A percentile compares a stretch with the other conserved stretches of the same genome.
Evolutionary conservation across 768 basidiomycete species (phyloP).

Genomic region (Kwoniella sp.): DNA sequence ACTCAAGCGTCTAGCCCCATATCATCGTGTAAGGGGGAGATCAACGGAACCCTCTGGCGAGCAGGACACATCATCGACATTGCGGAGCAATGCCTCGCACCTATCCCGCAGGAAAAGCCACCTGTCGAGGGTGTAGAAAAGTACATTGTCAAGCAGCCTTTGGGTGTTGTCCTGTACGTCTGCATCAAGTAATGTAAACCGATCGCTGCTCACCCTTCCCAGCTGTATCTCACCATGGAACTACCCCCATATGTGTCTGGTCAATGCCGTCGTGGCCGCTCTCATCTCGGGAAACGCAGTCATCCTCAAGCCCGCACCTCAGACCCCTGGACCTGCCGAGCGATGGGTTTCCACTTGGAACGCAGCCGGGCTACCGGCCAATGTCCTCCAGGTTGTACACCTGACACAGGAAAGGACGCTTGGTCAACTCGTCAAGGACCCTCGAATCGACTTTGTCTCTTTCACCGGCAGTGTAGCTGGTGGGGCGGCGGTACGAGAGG

Average conservation of each 20-base stretch:
- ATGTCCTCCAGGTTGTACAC: constrained; percentile 56
- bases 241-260: constrained; percentile 80
- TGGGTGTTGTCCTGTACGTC: constrained; percentile 69
- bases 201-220: not conserved
- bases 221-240: constrained; percentile 86
- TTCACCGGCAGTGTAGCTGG: constrained; percentile 87
- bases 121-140: constrained; percentile 79
- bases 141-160: constrained; percentile 73
- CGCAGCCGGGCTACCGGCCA: constrained; percentile 72
- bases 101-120: constrained; percentile 68
- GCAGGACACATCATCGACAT: constrained; percentile 80
- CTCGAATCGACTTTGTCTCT: constrained; percentile 69
- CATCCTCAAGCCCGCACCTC: constrained; percentile 90
- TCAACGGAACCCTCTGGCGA: constrained; percentile 73
- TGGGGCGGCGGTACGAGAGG: constrained; percentile 68
- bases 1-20: constrained; percentile 60
- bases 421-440: constrained; percentile 64
- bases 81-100: constrained; percentile 67
- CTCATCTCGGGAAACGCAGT: constrained; percentile 84
- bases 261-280: constrained; percentile 89
- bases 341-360: constrained; percentile 65
- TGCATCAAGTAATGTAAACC: not conserved
- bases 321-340: constrained; percentile 85
- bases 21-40: constrained; percentile 70
- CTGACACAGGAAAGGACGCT: constrained; percentile 54